These are phyloP conservation scores for Mycena vulgaris DNA, from an alignment of 768 basidiomycete species.

Conservation along the genomic window DNA sequence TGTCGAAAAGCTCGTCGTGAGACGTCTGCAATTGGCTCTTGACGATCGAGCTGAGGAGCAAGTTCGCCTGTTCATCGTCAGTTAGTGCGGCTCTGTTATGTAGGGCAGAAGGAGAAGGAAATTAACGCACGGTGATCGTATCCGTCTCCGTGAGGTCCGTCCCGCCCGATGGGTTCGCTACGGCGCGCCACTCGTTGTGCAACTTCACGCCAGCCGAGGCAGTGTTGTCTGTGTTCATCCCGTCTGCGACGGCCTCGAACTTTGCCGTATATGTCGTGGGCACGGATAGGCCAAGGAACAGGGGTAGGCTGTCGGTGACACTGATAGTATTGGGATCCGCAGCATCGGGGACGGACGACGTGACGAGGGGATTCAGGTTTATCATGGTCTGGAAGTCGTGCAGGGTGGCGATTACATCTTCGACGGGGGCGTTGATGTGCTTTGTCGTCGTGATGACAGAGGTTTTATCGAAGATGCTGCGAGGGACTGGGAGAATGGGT, in stretches of 20 bases:
- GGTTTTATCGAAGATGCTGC: conserved; percentile 36
- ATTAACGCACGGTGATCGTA: conserved; percentile 29
- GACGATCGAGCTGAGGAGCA: conserved; percentile 30
- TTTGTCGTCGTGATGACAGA: conserved; percentile 33
- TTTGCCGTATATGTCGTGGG: conserved; percentile 37
- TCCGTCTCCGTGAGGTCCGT: conserved; percentile 39
- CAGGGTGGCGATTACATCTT: conserved; percentile 31
- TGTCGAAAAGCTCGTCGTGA: conserved; percentile 35
- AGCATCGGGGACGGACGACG: conserved; percentile 19
- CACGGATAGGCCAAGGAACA: conserved; percentile 30
- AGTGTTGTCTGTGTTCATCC: conserved; percentile 36
- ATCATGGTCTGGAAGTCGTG: conserved; percentile 38
- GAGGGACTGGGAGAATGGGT: not conserved
- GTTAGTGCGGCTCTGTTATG: no score
- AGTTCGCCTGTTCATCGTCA: conserved; percentile 31
- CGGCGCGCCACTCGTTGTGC: conserved; percentile 39
- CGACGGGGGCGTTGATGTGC: conserved; percentile 37
- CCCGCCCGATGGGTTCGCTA: conserved; percentile 30
- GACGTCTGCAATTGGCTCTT: conserved; percentile 28
- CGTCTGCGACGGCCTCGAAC: conserved; percentile 29
- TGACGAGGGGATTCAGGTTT: conserved; percentile 39
- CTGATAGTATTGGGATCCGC: conserved; percentile 30
- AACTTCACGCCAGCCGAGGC: conserved; percentile 32
- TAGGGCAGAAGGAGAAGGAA: not conserved
- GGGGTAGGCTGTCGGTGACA: conserved; percentile 31